Conservation (phyloP, 2,329 filamentous ascomycete genomes). For the Aspergillus pseudoterreus region DNA sequence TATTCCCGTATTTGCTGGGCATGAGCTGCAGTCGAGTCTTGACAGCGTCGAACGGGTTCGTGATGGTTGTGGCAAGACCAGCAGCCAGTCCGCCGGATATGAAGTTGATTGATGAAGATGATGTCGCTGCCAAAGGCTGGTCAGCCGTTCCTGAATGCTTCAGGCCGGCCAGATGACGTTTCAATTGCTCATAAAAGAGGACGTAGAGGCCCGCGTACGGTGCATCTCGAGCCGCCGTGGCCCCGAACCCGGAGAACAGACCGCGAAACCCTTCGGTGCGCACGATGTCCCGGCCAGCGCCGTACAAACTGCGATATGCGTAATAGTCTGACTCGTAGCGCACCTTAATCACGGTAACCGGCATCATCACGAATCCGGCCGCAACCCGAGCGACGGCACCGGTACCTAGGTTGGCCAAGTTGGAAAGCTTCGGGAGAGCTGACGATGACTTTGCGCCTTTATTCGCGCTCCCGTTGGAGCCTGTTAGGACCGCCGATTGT, state of each 20-base stretch:
- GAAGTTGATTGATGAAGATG: constrained; percentile 69
- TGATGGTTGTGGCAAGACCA: constrained; percentile 77
- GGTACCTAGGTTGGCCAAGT: constrained; percentile 78
- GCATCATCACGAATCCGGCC: constrained; percentile 90
- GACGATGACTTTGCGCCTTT: constrained; percentile 57
- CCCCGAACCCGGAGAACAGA: constrained; percentile 91
- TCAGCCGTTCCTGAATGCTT: constrained; percentile 15
- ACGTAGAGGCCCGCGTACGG: constrained; percentile 96
- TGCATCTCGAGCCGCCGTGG: constrained; percentile 89
- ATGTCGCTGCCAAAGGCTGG: constrained; percentile 18
- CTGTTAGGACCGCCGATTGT: constrained; percentile 34
- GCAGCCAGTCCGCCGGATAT: constrained; percentile 76
- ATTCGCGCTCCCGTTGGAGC: constrained; percentile 22
- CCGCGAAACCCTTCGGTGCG: constrained; percentile 70
- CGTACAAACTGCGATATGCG: constrained; percentile 70
- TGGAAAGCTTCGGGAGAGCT: constrained; percentile 74
- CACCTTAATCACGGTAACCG: constrained; percentile 93
- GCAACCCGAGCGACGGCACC: constrained; percentile 80
- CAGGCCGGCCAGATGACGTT: constrained; percentile 30
- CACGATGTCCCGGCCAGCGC: constrained; percentile 72
- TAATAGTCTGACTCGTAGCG: constrained; percentile 90
- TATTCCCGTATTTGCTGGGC: constrained; percentile 76
- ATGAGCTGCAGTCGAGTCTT: constrained; percentile 94
- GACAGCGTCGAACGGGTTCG: constrained; percentile 94
- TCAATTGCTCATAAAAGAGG: constrained; percentile 73